These are phyloP conservation scores for Ascochyta rabiei DNA, from an alignment of 2,329 filamentous ascomycete species.

Conservation along the genomic window DNA sequence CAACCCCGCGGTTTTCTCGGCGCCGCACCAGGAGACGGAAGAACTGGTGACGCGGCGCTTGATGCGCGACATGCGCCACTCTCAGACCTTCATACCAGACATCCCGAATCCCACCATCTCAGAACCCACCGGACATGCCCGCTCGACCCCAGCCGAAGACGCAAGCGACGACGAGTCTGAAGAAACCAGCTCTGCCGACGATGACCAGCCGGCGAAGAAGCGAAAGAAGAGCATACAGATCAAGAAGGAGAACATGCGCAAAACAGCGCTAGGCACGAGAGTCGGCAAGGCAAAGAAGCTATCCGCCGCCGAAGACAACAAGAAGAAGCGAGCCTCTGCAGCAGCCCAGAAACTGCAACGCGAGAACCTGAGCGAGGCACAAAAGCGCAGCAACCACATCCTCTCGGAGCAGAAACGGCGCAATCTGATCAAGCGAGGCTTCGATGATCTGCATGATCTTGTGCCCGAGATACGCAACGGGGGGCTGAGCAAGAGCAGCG, in stretches of 20 bases:
- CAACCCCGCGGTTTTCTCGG: constrained; percentile 35
- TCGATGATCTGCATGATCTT: constrained; percentile 76
- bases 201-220: constrained; percentile 33
- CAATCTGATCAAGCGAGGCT: constrained; percentile 80
- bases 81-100: constrained; percentile 22
- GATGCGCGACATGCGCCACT: constrained; percentile 30
- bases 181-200: constrained; percentile 27
- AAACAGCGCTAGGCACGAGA: constrained; percentile 19
- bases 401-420: constrained; percentile 85
- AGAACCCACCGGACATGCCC: constrained; percentile 17
- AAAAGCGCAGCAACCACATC: constrained; percentile 87
- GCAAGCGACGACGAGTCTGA: constrained; percentile 32
- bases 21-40: constrained; percentile 31
- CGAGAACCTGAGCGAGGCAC: constrained; percentile 73
- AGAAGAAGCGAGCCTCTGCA: constrained; percentile 37
- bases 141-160: constrained; percentile 4
- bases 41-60: constrained; percentile 33
- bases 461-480: constrained; percentile 77
- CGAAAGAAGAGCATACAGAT: constrained; percentile 31
- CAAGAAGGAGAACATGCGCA: constrained; percentile 26
- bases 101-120: constrained; percentile 12
- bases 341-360: constrained; percentile 38
- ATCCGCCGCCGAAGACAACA: constrained; percentile 27
- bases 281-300: constrained; percentile 32
- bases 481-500: constrained; percentile 82